Evolutionary conservation across 495 filamentous ascomycete genomes (phyloP).

Genomic region (Aspergillus homomorphus): DNA sequence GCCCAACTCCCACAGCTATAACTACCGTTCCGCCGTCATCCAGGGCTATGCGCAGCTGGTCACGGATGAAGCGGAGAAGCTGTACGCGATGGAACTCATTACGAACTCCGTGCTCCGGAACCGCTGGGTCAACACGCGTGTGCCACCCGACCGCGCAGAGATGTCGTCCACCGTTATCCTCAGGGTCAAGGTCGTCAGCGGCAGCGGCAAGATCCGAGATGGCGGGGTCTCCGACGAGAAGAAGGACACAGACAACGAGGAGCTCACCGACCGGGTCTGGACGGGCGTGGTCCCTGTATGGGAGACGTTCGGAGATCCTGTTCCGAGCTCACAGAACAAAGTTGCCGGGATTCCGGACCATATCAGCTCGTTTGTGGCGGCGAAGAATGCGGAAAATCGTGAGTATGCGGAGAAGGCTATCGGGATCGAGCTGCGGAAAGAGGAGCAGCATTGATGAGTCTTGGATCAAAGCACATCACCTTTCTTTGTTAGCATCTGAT

Average conservation of each 20-base stretch:
- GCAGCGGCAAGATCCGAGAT: slow-evolving; percentile 73
- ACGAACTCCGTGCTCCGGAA: slow-evolving; percentile 68
- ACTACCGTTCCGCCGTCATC: slow-evolving; percentile 80
- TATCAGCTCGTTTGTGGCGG: slow-evolving; percentile 54
- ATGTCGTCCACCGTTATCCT: slow-evolving; percentile 75
- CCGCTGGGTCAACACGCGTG: slow-evolving; percentile 68
- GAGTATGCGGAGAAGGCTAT: slow-evolving; percentile 52
- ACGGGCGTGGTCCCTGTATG: slow-evolving; percentile 80
- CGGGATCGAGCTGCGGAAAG: slow-evolving; percentile 29
- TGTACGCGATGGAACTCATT: slow-evolving; percentile 79
- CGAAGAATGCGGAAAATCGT: slow-evolving; percentile 51
- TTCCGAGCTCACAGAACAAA: slow-evolving; percentile 60
- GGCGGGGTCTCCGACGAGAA: slow-evolving; percentile 69
- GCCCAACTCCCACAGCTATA: slow-evolving; percentile 78
- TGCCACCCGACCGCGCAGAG: slow-evolving; percentile 72
- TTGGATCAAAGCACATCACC: not conserved
- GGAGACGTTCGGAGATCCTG: slow-evolving; percentile 61
- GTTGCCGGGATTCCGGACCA: slow-evolving; percentile 61
- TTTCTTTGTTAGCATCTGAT: not conserved
- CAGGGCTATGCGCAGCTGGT: slow-evolving; percentile 74
- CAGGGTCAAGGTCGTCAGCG: slow-evolving; percentile 63
- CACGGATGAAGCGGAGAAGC: slow-evolving; percentile 64
- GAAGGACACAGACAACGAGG: slow-evolving; percentile 62
- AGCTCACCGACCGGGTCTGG: slow-evolving; percentile 63
- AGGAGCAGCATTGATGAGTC: slow-evolving; percentile 34